Base-by-base conservation (phyloP, 1,139 yeast species). In the Geotrichum histeridarum region DNA sequence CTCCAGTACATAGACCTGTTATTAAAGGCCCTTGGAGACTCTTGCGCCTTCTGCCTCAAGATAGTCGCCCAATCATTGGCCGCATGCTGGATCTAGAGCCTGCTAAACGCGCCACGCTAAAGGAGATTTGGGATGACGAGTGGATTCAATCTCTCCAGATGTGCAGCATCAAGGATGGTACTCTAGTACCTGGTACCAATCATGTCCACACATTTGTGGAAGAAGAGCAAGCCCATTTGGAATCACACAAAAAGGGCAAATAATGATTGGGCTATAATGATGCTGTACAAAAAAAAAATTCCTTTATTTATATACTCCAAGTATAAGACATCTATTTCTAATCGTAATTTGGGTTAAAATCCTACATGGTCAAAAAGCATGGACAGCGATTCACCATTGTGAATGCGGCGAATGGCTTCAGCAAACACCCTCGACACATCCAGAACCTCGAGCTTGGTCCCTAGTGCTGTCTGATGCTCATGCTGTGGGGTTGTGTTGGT, bases 371-470 rank as follows among this genome's bases (percentile, higher is more conserved):
- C 96, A 72, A 91, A 93, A 59, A 93, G 76, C 88, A 89, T 86
- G 17, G 95, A 85, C 18, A 93, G 96, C 32, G 93, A 83, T 74
- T 93, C 99, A 61, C 99, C 99, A 64, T 93, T 93, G 70, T 93
- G 96, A 48, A 93, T 91, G 69, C 99, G 78, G 70, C 99, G 78
- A 50, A 93, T 89, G 1, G 98, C 93, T 69, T 93, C 99, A 14
- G 95, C 96, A 65, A 93, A 84, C 15, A 91, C 82, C 57, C 87
- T 76, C 6, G 95, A 83, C 12, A 93, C 93, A 65, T 94, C 99
- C 64, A 93, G 75, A 8, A 91, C 91, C 64, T 86, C 95, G 48
- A 89, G 73, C 66, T 79, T 78, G 54, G 80, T 82, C 54, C 88
- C 81, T 17, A 66, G 62, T n/a, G 79, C 72, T 22, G 66, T 59